Evolutionary conservation across 2,329 filamentous ascomycete genomes (phyloP).

Genomic region (Pseudogymnoascus sp.): DNA sequence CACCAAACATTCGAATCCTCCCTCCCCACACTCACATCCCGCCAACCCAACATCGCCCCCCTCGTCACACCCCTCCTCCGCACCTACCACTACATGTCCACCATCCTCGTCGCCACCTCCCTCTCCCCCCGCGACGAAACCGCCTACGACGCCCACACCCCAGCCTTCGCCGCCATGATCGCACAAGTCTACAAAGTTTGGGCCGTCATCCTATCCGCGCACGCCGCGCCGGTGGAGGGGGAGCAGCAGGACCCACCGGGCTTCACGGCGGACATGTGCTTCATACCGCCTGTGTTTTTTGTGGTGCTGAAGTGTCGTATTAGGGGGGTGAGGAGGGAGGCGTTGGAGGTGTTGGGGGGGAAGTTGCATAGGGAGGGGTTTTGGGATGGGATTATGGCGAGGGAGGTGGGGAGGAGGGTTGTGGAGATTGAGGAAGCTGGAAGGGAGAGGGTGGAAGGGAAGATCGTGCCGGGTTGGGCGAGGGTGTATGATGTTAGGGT

Average conservation of each 20-base stretch:
- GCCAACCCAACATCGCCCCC: constrained; percentile 12
- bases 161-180: constrained; percentile 31
- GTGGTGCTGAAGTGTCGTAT: constrained; percentile 41
- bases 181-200: constrained; percentile 15
- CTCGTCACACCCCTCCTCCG: constrained; percentile 29
- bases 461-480: not conserved
- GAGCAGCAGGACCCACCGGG: constrained; percentile 25
- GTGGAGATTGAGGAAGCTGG: constrained; percentile 33
- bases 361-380: constrained; percentile 34
- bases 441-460: not conserved
- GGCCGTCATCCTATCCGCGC: not conserved
- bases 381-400: constrained; percentile 33
- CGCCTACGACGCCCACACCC: constrained; percentile 32
- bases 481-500: not conserved
- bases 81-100: constrained; percentile 36
- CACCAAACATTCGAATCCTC: constrained; percentile 12
- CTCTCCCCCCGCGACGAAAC: constrained; percentile 28
- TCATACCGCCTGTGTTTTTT: constrained; percentile 40
- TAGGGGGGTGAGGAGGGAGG: constrained; percentile 34
- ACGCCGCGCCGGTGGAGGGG: not conserved
- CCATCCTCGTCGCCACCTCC: constrained; percentile 35
- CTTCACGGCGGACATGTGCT: constrained; percentile 37
- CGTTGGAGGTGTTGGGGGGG: constrained; percentile 28
- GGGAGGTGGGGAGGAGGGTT: constrained; percentile 30
- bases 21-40: not conserved